Base-by-base conservation (phyloP, 345 rosid species). In the Brassica napus region DNA sequence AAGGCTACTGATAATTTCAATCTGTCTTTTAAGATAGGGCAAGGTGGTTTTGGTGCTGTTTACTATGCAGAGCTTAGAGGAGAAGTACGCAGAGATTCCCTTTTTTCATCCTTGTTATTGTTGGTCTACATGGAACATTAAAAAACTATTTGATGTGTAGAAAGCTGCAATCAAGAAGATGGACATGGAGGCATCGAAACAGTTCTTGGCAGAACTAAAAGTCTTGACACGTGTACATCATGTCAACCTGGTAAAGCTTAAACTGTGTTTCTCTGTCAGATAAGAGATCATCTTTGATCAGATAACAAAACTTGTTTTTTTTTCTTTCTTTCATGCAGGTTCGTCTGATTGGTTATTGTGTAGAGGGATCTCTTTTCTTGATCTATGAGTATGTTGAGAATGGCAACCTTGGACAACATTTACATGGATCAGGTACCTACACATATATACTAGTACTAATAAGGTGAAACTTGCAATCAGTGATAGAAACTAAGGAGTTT, bases 151-250 rank as follows among this genome's bases (percentile, higher is more conserved):
- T 44, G 3, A 21, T 72, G 69, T 1, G 52, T 86, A 95, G 99
- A 92, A 85, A 93, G 94, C 97, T 82, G 98, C 99, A 32, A 93
- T 95, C 83, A 95, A 95, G 88, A 95, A 91, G 87, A 95, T 95
- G 99, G 94, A 95, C 63, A 92, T 95, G 99, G 90, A 91, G 85
- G 97, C 94, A 64, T 84, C 97, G 0, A 90, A 84, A 84, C 97
- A 95, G 84, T 95, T 95, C 84, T 89, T 90, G 28, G 97, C 97
- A n/a, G 99, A 93, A 79, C 80, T 95, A 73, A 91, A 91, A 83
- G 99, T 95, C 81, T 78, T 93, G 72, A 93, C 99, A 0, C 88
- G 86, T 72, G 97, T 95, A 70, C 99, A 95, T 84, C 99, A 93
- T 84, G 88, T 91, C 73, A 95, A 90, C 87, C 89, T 95, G 97